Base-by-base conservation (phyloP, 768 basidiomycete genomes). In the Suillus subaureus region DNA sequence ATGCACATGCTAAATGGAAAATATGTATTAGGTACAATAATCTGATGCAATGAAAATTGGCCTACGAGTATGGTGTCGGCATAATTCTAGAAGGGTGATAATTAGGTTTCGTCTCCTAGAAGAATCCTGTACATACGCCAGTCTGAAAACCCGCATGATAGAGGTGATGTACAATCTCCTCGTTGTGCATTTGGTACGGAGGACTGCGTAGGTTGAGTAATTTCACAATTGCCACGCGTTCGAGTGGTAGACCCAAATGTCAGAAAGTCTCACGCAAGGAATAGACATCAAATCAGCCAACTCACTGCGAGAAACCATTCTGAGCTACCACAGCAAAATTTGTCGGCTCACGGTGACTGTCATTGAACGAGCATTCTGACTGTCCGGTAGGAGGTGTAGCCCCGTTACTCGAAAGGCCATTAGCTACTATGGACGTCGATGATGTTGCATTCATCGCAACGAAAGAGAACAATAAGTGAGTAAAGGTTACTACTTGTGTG, bases 91-190 rank as follows among this genome's bases (percentile, higher is more conserved):
- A 55, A 68, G 69, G 60, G 52, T 64, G 13, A 35, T 61, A 67
- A 66, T 65, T 39, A 66, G 35, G 15, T 26, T 63, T 15, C 28
- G 60, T 56, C 67, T 58, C 43, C 62, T 67, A 47, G 33, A 61
- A 71, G 62, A 61, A 61, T 68, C 31, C 12, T 56, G 55, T 61
- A 85, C 92, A 77, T 80, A 93, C 91, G 73, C 93, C 91, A 62
- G 87, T 88, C 74, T 92, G 89, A 75, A 94, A 94, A 43, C 91
- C 92, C 64, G 90, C 81, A 69, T 89, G 87, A 77, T 91, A 93
- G 69, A 94, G 77, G 76, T 94, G 90, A 74, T 86, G 85, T 69
- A 94, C 84, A 69, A 93, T 90, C 70, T 89, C 87, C 71, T 92
- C 87, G 65, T 93, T 88, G 78, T 93, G 91, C 66, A 81, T 75